Evolutionary conservation across 2,329 filamentous ascomycete genomes (phyloP), one percentile per base, ranked within the genome.

Genomic region (Aureobasidium vineae): DNA sequence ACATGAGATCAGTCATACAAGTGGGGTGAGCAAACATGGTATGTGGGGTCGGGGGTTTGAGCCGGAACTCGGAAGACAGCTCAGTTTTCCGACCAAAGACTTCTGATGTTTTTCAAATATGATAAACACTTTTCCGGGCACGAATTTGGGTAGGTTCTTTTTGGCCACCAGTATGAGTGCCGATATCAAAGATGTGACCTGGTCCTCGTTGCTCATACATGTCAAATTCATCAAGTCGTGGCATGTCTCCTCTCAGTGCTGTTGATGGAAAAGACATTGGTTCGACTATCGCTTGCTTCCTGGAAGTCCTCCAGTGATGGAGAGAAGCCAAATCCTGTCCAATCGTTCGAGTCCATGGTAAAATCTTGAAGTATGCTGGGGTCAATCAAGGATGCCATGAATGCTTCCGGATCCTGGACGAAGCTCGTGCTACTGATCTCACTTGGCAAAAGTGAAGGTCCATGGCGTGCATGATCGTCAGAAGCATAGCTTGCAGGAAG

Each of bases 341-440:
- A 54, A 26, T 65, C 47, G 11, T 45, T 56, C 10, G 28, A 31
- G 15, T 54, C 49, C 15, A 50, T 52, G 10, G 63, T 65, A 19
- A 65, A 65, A 26, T 65, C 63, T 10, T 65, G 63, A n/a, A 65
- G 49, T 13, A 65, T 28, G 11, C 31, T 65, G 7, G 63, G 63
- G 28, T 65, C 63, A 13, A 65, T 45, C 38, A 65, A 31, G 28
- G 63, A 65, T 47, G 63, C 63, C 47, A 65, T 40, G 11, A 65
- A 47, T 21, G 49, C 36, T 31, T 52, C 63, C n/a, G 63, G 47
- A 47, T 65, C 21, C 31, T 65, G 63, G n/a, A 4, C 49, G 11
- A 53, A 36, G 63, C 26, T 19, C 7, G 50, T 21, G 49, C 16
- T 52, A 33, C 7, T 31, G 19, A 52, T 52, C 15, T 52, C 49